Base-by-base conservation (phyloP, 345 rosid genomes). In the Sisymbrium altissimum region DNA sequence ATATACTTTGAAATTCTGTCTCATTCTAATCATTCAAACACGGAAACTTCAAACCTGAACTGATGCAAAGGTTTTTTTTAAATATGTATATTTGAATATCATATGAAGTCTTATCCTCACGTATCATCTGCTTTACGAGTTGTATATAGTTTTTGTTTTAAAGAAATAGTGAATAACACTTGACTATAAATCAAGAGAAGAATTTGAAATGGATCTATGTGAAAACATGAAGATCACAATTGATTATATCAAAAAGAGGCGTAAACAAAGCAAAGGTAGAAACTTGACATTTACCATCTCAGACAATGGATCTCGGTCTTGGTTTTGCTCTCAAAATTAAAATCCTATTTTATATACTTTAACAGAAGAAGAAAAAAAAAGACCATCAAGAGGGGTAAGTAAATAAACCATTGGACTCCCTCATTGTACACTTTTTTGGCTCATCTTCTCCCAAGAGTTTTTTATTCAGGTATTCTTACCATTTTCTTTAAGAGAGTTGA, bases 401-500 rank as follows among this genome's bases (percentile, higher is more conserved):
- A 46, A 66, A 54, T 41, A 62, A 69, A 39, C 46, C 67, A 56
- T 54, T 63, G 36, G 44, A 33, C 75, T 63, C 71, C 75, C 76
- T 70, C 63, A 1, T 64, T 62, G 32, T 40, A 48, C 63, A 64
- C 72, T 71, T 50, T 63, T 55, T 44, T 57, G 57, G 68, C 46
- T 78, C 78, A 54, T 62, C 54, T 58, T 38, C 64, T 63, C 33
- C 29, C 74, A 46, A 52, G 48, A 33, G 49, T 19, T 38, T 13
- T 43, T 64, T 21, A 12, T 27, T 72, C 15, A 73, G 33, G 79
- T 61, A 50, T 41, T 68, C 58, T 75, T 76, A 1, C 75, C 90
- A 62, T 70, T 88, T 81, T 74, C 68, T 74, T 82, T 88, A 25
- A 85, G 68, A 17, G 98, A 84, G 83, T 92, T 89, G 60, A 96